A percentile compares a stretch with the other conserved stretches of the same genome.
Conservation (phyloP, 345 rosid species). For the Noccaea caerulescens region DNA sequence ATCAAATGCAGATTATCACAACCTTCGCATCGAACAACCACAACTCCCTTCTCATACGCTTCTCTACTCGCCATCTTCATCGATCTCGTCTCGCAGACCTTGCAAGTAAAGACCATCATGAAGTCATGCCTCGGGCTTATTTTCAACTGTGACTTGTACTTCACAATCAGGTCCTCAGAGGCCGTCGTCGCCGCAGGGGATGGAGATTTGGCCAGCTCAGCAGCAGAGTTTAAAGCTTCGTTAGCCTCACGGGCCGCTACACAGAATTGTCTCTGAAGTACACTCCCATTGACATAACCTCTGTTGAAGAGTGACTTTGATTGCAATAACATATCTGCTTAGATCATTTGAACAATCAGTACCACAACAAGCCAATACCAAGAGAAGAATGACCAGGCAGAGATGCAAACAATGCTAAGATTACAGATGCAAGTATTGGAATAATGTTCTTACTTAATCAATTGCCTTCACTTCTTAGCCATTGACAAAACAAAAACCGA, state of each 20-base stretch:
- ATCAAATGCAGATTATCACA: slow-evolving; percentile 88
- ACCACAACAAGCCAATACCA: slow-evolving; percentile 9
- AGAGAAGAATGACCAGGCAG: slow-evolving; percentile 1
- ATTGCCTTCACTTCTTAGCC: neutral
- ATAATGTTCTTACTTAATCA: neutral
- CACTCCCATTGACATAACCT: slow-evolving; percentile 40
- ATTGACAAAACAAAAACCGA: neutral
- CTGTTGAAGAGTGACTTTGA: slow-evolving; percentile 51
- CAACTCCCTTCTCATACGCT: slow-evolving; percentile 87
- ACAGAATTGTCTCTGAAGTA: slow-evolving; percentile 50
- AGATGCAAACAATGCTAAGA: slow-evolving; percentile 1
- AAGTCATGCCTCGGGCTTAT: slow-evolving; percentile 78
- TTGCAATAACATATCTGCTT: slow-evolving; percentile 42
- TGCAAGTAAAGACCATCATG: slow-evolving; percentile 86
- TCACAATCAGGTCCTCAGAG: slow-evolving; percentile 44
- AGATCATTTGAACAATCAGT: neutral
- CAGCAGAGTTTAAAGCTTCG: slow-evolving; percentile 35
- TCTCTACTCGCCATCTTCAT: slow-evolving; percentile 72
- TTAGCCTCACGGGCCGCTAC: slow-evolving; percentile 30
- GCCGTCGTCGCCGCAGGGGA: neutral
- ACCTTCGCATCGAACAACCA: slow-evolving; percentile 79
- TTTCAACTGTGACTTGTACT: slow-evolving; percentile 61
- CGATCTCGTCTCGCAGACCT: slow-evolving; percentile 85
- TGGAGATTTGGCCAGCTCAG: slow-evolving; percentile 34
- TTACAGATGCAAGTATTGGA: slow-evolving; percentile 8